These are phyloP conservation scores for Harringtonia lauricola DNA, from an alignment of 2,329 filamentous ascomycete genomes.

Conservation along the genomic window DNA sequence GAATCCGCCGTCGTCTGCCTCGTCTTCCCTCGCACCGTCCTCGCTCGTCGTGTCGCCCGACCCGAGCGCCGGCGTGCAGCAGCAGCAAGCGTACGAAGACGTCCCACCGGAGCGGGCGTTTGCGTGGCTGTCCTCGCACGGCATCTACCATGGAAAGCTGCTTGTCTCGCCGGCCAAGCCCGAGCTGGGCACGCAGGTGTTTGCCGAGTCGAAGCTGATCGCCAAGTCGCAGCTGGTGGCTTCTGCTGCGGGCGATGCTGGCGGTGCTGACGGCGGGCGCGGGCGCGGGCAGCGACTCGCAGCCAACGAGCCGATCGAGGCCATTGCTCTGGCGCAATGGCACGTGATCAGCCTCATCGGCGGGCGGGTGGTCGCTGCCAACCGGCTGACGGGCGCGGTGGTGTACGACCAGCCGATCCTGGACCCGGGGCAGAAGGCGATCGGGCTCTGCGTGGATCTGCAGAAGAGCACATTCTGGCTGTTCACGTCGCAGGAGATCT, in stretches of 20 bases:
- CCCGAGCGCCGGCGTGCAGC: slow-evolving; percentile 35
- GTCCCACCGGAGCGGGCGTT: slow-evolving; percentile 59
- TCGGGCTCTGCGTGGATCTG: slow-evolving; percentile 80
- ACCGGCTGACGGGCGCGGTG: slow-evolving; percentile 73
- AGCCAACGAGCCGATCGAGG: slow-evolving; percentile 62
- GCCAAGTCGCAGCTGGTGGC: slow-evolving; percentile 62
- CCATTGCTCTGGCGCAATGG: slow-evolving; percentile 84
- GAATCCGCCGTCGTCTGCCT: slow-evolving; percentile 9
- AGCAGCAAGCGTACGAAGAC: slow-evolving; percentile 47
- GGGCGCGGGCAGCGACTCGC: slow-evolving; percentile 53
- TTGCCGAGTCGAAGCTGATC: slow-evolving; percentile 69
- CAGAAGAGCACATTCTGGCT: slow-evolving; percentile 98
- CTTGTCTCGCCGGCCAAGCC: slow-evolving; percentile 47
- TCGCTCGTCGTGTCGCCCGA: slow-evolving; percentile 70
- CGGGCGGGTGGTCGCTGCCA: slow-evolving; percentile 71
- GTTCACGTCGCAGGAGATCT: slow-evolving; percentile 83
- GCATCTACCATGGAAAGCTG: slow-evolving; percentile 78
- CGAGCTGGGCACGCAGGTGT: slow-evolving; percentile 62
- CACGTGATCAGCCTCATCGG: slow-evolving; percentile 80
- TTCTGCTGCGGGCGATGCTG: slow-evolving; percentile 45
- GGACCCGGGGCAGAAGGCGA: slow-evolving; percentile 62
- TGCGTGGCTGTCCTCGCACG: slow-evolving; percentile 83
- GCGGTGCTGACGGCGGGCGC: too few relatives aligned
- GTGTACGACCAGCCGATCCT: slow-evolving; percentile 84
- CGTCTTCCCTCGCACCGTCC: slow-evolving; percentile 37